These are phyloP conservation scores for Metroxylon sagu DNA, from an alignment of 176 grass and related monocot genomes.

Conservation along the genomic window DNA sequence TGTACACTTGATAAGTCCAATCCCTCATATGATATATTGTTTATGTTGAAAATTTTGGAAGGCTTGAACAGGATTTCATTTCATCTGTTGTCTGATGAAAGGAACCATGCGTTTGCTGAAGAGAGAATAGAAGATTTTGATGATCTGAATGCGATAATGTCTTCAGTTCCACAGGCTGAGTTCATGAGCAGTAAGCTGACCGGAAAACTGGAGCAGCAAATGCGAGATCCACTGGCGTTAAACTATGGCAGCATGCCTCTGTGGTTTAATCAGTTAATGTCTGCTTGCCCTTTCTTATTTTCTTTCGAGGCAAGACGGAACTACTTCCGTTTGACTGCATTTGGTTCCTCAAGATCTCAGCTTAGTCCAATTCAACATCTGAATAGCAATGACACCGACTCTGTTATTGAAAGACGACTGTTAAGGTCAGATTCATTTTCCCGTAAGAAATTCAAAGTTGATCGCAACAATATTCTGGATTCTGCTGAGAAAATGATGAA, in stretches of 20 bases:
- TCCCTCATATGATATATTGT: conserved; percentile 72
- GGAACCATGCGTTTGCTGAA: conserved; percentile 46
- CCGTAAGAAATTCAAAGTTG: conserved; percentile 74
- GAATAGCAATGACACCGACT: conserved; percentile 21
- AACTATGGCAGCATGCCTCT: conserved; percentile 54
- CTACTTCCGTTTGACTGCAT: conserved; percentile 71
- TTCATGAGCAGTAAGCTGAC: conserved; percentile 79
- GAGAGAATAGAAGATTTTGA: conserved; percentile 47
- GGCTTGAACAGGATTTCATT: conserved; percentile 65
- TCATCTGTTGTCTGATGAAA: conserved; percentile 49
- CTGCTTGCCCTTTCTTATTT: conserved; percentile 88
- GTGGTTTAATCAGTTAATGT: conserved; percentile 81
- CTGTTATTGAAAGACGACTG: conserved; percentile 27
- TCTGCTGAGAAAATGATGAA: conserved; percentile 64
- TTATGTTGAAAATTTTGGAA: conserved; percentile 81
- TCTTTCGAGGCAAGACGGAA: conserved; percentile 86
- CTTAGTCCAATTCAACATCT: conserved; percentile 25
- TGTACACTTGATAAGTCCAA: conserved; percentile 66
- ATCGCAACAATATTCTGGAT: conserved; percentile 60
- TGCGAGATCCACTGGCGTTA: conserved; percentile 72
- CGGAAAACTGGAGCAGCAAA: conserved; percentile 96
- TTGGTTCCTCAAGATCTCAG: conserved; percentile 55
- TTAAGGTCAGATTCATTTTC: conserved; percentile 12
- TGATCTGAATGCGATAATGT: conserved; percentile 45
- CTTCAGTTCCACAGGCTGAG: conserved; percentile 62